phyloP scores from a whole-genome alignment of 352 stramenopile species.

The Globisporangium orthogonon region DNA sequence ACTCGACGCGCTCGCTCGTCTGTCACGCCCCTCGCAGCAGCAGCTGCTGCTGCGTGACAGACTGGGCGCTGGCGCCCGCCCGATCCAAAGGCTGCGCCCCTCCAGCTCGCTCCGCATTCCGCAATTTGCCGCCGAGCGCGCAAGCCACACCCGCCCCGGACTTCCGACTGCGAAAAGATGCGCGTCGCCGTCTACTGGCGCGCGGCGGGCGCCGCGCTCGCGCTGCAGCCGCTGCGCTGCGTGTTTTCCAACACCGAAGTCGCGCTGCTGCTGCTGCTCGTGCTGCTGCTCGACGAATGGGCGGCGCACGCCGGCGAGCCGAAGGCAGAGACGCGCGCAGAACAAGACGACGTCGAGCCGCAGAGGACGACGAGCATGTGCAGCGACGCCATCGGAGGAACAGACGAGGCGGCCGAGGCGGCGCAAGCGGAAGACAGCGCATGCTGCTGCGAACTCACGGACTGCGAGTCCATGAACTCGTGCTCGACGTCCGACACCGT shows the following conservation, averaged over 20 bases:
- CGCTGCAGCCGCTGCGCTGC: slow-evolving; percentile 11
- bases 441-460: slow-evolving; percentile 1
- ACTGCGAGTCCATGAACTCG: slow-evolving; percentile 9
- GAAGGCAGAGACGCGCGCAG: no score
- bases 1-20: neutral
- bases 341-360: neutral
- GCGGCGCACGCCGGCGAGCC: neutral
- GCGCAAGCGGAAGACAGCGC: neutral
- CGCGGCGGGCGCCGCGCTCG: slow-evolving; percentile 1
- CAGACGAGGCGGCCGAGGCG: neutral
- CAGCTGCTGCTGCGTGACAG: no score
- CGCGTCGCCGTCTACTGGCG: slow-evolving; percentile 5
- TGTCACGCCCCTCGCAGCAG: no score
- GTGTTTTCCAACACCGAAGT: slow-evolving; percentile 14
- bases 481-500: slow-evolving; percentile 9
- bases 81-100: no score
- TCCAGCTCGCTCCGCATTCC: slow-evolving; percentile 1
- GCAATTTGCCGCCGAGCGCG: slow-evolving; percentile 7
- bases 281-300: slow-evolving; percentile 5
- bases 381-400: neutral
- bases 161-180: neutral
- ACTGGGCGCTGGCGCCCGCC: no score
- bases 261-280: slow-evolving; percentile 15
- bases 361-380: neutral
- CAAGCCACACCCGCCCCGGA: neutral